phyloP scores from a whole-genome alignment of 108 stramenopile genomes.

The Hondaea fermentalgiana region DNA sequence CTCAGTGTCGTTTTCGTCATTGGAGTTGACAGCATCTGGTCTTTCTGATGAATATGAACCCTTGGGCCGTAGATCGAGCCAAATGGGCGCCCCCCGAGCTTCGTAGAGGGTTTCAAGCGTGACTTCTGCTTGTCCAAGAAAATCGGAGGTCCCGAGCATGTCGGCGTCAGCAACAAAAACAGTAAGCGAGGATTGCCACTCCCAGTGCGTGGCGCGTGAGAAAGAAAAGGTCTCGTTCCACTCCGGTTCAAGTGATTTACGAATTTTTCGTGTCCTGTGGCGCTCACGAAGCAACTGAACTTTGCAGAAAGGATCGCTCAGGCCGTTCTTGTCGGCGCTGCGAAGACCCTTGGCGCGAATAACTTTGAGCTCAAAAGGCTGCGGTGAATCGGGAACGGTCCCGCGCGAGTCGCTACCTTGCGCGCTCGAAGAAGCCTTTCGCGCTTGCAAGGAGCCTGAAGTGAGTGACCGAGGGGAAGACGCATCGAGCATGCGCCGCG shows the following conservation, averaged over 20 bases:
- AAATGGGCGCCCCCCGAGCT: neutral
- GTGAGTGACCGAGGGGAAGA: neutral
- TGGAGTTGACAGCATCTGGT: no score
- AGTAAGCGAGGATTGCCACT: neutral
- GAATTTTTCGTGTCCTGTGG: neutral
- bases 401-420: neutral
- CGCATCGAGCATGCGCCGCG: neutral
- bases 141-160: neutral
- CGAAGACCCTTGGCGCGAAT: neutral
- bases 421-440: neutral
- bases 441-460: neutral
- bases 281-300: neutral
- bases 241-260: neutral
- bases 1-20: neutral
- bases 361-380: neutral
- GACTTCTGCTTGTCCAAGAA: neutral
- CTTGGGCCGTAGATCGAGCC: neutral
- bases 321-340: neutral
- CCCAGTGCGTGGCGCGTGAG: neutral
- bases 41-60: no score
- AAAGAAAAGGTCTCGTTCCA: neutral
- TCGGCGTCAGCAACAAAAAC: neutral
- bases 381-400: neutral
- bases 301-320: neutral
- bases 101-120: neutral